A percentile compares a stretch with the other conserved stretches of the same genome.
These are phyloP conservation scores for Tricholoma saponaceum DNA, from an alignment of 768 basidiomycete species.

Conservation along the genomic window DNA sequence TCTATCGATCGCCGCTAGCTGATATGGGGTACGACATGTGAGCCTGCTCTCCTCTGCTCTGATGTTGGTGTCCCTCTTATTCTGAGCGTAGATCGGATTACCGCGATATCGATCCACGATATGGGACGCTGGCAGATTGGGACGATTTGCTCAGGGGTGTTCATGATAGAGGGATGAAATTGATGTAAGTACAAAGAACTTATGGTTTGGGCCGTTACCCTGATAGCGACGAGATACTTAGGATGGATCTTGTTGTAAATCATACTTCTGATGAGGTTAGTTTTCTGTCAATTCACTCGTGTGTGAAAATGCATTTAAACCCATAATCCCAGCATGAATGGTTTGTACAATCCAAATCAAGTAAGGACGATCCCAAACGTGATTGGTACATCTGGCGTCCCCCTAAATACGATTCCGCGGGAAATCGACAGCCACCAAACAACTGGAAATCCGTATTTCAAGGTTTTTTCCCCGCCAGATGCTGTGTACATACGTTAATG, in stretches of 20 bases:
- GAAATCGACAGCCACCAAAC: slow-evolving; percentile 59
- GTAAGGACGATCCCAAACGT: slow-evolving; percentile 54
- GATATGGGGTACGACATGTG: slow-evolving; percentile 79
- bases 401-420: slow-evolving; percentile 46
- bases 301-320: not conserved
- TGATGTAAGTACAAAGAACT: slow-evolving; percentile 44
- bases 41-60: slow-evolving; percentile 11
- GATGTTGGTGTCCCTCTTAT: not conserved
- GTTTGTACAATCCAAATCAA: slow-evolving; percentile 56
- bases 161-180: slow-evolving; percentile 64
- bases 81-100: slow-evolving; percentile 50
- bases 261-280: slow-evolving; percentile 64
- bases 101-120: slow-evolving; percentile 56
- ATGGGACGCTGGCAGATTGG: slow-evolving; percentile 62
- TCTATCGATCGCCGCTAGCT: slow-evolving; percentile 62
- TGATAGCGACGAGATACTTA: slow-evolving; percentile 18
- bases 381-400: slow-evolving; percentile 80
- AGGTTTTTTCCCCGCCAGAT: no score
- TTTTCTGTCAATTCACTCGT: not conserved
- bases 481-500: no score
- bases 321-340: slow-evolving; percentile 56
- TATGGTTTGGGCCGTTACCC: not conserved
- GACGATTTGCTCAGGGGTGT: slow-evolving; percentile 48
- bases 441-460: slow-evolving; percentile 72
- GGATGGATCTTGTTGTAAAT: slow-evolving; percentile 78